phyloP scores from a whole-genome alignment of 2,329 filamentous ascomycete species.

The Trichoderma oligosporum region DNA sequence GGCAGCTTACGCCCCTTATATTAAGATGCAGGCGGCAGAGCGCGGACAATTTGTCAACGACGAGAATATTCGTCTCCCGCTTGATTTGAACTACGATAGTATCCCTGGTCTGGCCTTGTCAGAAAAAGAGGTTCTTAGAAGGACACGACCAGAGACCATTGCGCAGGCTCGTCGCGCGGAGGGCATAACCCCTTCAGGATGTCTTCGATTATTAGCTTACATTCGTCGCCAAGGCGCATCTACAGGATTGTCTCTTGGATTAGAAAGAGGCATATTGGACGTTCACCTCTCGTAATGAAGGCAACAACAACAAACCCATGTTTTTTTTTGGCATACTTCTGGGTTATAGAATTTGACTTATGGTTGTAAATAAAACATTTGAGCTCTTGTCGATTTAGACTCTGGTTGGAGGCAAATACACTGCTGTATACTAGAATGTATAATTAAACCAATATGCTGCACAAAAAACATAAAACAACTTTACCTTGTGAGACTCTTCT shows the following conservation, averaged over 20 bases:
- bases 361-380: background rate
- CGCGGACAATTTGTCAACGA: conserved; percentile 69
- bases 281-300: background rate
- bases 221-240: conserved; percentile 42
- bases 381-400: no score
- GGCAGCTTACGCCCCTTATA: conserved; percentile 81
- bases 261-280: background rate
- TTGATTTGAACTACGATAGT: conserved; percentile 69
- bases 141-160: conserved; percentile 74
- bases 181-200: conserved; percentile 63
- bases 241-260: background rate
- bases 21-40: conserved; percentile 65
- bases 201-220: conserved; percentile 57
- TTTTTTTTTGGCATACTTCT: background rate
- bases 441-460: no score
- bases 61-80: conserved; percentile 68
- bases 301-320: no score
- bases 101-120: conserved; percentile 74
- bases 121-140: conserved; percentile 67
- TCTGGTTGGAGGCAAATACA: no score
- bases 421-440: no score
- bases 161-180: conserved; percentile 87
- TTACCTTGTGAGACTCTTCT: no score
- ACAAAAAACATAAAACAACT: no score
- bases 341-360: background rate